Base-by-base conservation (phyloP, 179 eudicot genomes). In the Heliamphora pulchella region DNA sequence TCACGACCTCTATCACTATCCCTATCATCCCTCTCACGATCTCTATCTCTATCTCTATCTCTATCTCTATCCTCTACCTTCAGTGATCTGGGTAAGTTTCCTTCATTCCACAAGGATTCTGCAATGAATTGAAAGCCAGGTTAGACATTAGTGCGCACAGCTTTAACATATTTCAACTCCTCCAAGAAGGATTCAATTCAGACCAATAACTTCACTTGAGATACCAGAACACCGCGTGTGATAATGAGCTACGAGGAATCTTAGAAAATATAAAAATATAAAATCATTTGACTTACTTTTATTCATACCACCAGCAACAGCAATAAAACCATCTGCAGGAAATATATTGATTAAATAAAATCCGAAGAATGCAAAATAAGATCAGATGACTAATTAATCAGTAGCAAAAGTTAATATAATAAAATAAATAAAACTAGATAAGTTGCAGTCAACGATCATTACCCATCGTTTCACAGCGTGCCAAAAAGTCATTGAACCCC, bases 401-500 rank as follows among this genome's bases (percentile, higher is more conserved):
- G 53, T 46, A 44, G 46, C 62, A 8, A 57, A 39, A 73, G 55
- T 55, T 57, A 61, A 17, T 48, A 50, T 50, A 22, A 5, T 44
- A 20, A 78, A 47, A 53, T 65, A 74, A 50, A 58, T 76, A 71
- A 8, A 78, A 41, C 65, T 17, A 5, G 20, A 54, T 53, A 69
- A 54, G 39, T 11, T 51, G 51, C 39, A 79, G 53, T 73, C 31
- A 82, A 63, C 8, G 20, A 63, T 65, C 6, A 68, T 74, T 89
- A 95, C 99, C 90, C 39, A 85, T 87, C 88, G 87, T 91, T 84
- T 90, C 96, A 88, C 88, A 84, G 71, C 85, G 95, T 72, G 87
- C 85, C 75, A 94, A 83, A 77, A 92, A 89, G 75, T 91, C 97
- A 82, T 85, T 89, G 83, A 94, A 92, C 41, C 88, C 97, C 70